Conservation (phyloP, 1,284 basidiomycete species). For the Cutaneotrichosporon cutaneum region DNA sequence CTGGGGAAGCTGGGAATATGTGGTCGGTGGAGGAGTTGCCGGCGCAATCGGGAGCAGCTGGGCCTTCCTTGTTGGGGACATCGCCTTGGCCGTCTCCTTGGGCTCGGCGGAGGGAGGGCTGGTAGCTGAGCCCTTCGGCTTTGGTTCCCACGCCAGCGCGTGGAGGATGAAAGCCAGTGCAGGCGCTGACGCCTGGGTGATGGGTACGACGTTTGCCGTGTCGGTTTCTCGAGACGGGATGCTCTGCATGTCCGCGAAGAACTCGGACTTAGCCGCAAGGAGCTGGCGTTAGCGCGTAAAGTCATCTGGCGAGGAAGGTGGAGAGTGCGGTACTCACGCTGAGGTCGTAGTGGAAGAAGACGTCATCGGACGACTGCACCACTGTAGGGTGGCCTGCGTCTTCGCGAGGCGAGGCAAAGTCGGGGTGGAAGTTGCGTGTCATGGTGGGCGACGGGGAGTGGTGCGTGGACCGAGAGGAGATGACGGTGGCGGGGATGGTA, state of each 20-base stretch:
- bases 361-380: not conserved
- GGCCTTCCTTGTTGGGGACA: too few relatives aligned
- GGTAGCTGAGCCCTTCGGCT: not conserved
- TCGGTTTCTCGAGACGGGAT: not conserved
- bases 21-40: not conserved
- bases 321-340: not conserved
- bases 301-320: not conserved
- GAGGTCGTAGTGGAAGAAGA: not conserved
- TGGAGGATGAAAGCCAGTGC: not conserved
- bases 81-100: too few relatives aligned
- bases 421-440: not conserved
- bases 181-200: not conserved
- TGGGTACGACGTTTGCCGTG: not conserved
- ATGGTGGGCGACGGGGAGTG: not conserved
- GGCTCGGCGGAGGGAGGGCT: too few relatives aligned
- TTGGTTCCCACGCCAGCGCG: not conserved
- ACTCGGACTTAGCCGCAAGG: not conserved
- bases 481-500: not conserved
- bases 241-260: not conserved
- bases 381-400: not conserved
- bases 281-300: not conserved
- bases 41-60: not conserved
- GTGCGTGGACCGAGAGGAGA: not conserved
- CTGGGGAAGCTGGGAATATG: not conserved
- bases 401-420: not conserved